These are phyloP conservation scores for Aureobasidium mangrovei DNA, from an alignment of 2,329 filamentous ascomycete species.

Conservation along the genomic window DNA sequence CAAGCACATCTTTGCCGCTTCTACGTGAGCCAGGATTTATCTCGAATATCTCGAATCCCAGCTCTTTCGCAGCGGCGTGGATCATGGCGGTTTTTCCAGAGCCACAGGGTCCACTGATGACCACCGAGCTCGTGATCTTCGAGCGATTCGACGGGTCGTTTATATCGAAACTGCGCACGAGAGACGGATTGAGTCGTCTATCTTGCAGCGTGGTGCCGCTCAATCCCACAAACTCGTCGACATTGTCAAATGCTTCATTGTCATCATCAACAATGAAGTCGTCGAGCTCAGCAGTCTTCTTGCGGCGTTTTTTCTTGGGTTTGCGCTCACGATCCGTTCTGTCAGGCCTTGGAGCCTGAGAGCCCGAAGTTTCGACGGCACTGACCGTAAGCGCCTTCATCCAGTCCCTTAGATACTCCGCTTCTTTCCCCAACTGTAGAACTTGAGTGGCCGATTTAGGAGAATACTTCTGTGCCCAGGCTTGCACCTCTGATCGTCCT, in stretches of 20 bases:
- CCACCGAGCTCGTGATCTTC: constrained; percentile 63
- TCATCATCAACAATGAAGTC: constrained; percentile 73
- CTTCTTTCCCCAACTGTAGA: constrained; percentile 65
- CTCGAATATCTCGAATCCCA: constrained; percentile 91
- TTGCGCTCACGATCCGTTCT: constrained; percentile 20
- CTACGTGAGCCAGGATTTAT: constrained; percentile 77
- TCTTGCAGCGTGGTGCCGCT: constrained; percentile 32
- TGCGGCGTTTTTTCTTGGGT: constrained; percentile 56
- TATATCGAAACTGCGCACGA: constrained; percentile 11
- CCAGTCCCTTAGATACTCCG: constrained; percentile 68
- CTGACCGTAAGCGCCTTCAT: constrained; percentile 66
- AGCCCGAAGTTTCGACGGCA: constrained; percentile 56
- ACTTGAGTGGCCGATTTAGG: constrained; percentile 62
- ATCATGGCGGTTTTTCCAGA: constrained; percentile 91
- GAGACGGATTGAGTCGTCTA: constrained; percentile 19
- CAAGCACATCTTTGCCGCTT: constrained; percentile 81
- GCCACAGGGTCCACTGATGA: constrained; percentile 81
- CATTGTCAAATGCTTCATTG: constrained; percentile 56
- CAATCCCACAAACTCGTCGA: constrained; percentile 59
- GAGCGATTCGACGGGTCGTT: constrained; percentile 20
- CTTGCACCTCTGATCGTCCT: constrained; percentile 60
- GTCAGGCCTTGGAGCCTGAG: not conserved
- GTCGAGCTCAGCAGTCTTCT: constrained; percentile 59
- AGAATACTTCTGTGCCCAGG: constrained; percentile 81
- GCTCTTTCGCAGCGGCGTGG: constrained; percentile 82